Conservation (phyloP, 2,329 filamentous ascomycete genomes). For the Westerdykella ornata region DNA sequence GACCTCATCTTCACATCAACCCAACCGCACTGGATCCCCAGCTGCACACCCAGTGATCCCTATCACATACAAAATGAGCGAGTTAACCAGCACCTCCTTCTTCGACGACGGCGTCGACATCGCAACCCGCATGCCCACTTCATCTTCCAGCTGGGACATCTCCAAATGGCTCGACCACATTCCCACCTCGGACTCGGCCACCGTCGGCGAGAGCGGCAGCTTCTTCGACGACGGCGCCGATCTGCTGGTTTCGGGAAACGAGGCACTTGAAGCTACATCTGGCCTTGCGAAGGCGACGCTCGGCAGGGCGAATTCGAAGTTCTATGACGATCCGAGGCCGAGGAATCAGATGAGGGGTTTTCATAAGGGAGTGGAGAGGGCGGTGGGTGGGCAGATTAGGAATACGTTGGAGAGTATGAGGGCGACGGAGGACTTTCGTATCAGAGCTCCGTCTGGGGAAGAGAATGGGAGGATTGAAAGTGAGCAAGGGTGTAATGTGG, state of each 20-base stretch:
- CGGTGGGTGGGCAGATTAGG: constrained; percentile 19
- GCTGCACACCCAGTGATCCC: neutral
- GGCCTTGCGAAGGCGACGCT: constrained; percentile 3
- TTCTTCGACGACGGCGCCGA: constrained; percentile 28
- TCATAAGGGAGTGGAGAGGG: constrained; percentile 12
- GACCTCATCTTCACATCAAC: neutral
- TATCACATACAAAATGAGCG: constrained; percentile 7
- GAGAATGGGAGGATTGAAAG: constrained; percentile 6
- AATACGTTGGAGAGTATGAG: constrained; percentile 12
- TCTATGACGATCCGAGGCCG: constrained; percentile 9
- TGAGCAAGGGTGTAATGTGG: neutral
- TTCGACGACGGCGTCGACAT: constrained; percentile 21
- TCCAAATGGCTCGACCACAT: constrained; percentile 9
- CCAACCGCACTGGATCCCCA: neutral
- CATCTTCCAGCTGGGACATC: constrained; percentile 4
- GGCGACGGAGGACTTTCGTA: constrained; percentile 1
- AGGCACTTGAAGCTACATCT: constrained; percentile 3
- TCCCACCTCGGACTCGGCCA: constrained; percentile 4
- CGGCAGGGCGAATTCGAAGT: constrained; percentile 9
- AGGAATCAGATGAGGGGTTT: neutral
- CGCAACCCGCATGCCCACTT: constrained; percentile 12
- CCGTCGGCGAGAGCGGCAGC: constrained; percentile 19
- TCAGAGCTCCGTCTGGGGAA: too few species aligned
- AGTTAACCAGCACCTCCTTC: constrained; percentile 14
- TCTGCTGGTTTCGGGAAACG: neutral